These are phyloP conservation scores for Syzygium aqueum DNA, from an alignment of 345 rosid genomes.

Conservation along the genomic window DNA sequence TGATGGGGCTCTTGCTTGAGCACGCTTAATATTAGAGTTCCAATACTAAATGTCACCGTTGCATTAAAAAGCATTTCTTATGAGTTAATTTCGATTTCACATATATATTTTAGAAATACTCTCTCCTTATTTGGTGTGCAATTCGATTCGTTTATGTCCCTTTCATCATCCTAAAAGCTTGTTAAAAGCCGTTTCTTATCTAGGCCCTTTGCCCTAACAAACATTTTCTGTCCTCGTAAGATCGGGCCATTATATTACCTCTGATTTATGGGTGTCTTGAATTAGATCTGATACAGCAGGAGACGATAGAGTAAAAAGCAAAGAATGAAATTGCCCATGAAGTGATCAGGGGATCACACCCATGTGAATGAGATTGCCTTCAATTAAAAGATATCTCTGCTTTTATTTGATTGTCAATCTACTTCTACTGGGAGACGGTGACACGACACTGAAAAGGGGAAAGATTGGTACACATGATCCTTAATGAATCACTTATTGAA, in stretches of 20 bases:
- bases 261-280: not conserved
- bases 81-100: not conserved
- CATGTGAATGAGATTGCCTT: not conserved
- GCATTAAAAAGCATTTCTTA: not conserved
- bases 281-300: not conserved
- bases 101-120: not conserved
- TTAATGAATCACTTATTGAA: not conserved
- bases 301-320: not conserved
- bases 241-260: not conserved
- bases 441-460: not conserved
- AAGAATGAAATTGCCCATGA: not conserved
- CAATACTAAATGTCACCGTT: not conserved
- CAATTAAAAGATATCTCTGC: not conserved
- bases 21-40: not conserved
- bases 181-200: accelerated
- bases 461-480: not conserved
- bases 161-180: not conserved
- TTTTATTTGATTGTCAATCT: not conserved
- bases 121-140: accelerated
- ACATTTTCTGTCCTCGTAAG: accelerated
- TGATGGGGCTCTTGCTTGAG: not conserved
- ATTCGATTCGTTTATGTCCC: accelerated
- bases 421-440: not conserved
- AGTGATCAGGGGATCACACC: not conserved
- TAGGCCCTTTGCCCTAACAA: accelerated